Evolutionary conservation across 2,329 filamentous ascomycete species (phyloP), one percentile per base, ranked within the genome.

Genomic region (Coniochaeta sp.): DNA sequence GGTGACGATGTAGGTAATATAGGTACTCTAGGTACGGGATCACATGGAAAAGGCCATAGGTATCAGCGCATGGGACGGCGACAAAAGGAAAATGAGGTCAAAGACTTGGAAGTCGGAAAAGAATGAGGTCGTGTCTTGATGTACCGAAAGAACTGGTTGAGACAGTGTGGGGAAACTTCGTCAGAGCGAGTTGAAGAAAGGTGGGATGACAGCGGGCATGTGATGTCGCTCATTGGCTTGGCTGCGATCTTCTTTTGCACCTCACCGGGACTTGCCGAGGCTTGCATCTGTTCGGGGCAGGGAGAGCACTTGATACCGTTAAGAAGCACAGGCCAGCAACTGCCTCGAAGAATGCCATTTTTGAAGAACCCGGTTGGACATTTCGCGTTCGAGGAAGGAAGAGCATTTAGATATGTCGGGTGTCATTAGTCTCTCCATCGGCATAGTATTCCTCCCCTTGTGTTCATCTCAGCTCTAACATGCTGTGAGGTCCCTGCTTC

Each of bases 211-310:
- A 42, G 38, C 38, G 6, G 2, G 20, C 38, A 42, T 42, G 38
- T 42, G 38, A 42, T 16, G 18, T 13, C 8, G 22, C 4, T 26
- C 10, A 42, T 42, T 20, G 38, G n/a, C n/a, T n/a, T n/a, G n/a
- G 38, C 20, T 42, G 20, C 20, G 38, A 24, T 42, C 9, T 42
- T 7, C 20, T 6, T 26, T 13, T 42, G 18, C 18, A 24, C 38
- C 20, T 22, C 38, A 42, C 38, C 38, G 22, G 38, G 20, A 42
- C 20, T 42, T 26, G 8, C 38, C 22, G 38, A 26, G 20, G 18
- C 38, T n/a, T 42, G 38, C 22, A 42, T 40, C 20, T 42, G 38
- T 42, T 42, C n/a, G n/a, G n/a, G n/a, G n/a, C n/a, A n/a, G 38
- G 26, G 38, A 22, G 10, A 40, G 35, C 14, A 22, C 9, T 33